Conservation (phyloP, 805 yeast genomes). For the Metschnikowia drakensbergensis region DNA sequence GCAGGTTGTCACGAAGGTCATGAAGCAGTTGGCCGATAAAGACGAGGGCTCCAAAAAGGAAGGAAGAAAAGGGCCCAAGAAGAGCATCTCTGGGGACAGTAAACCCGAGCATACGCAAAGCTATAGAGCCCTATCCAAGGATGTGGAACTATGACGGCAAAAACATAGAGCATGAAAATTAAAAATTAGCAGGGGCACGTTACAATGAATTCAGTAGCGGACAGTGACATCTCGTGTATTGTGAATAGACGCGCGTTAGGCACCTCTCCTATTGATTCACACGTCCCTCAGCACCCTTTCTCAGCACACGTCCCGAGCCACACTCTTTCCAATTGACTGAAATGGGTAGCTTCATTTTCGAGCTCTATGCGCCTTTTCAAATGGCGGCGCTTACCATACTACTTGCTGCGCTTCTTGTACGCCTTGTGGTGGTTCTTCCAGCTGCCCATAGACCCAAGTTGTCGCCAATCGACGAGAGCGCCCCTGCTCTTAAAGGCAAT, state of each 20-base stretch:
- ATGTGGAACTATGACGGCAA: constrained; percentile 10
- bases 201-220: no score
- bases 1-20: constrained; percentile 47
- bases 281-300: neutral
- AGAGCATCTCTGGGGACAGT: neutral
- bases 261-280: neutral
- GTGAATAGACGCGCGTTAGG: no score
- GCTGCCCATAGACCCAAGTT: constrained; percentile 4
- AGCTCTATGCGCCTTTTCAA: neutral
- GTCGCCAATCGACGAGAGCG: neutral
- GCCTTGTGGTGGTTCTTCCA: constrained; percentile 12
- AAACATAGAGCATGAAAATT: neutral
- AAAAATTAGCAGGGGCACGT: no score
- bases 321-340: no score
- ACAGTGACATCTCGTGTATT: no score
- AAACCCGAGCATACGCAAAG: constrained; percentile 2
- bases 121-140: constrained; percentile 13
- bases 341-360: neutral
- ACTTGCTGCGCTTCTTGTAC: constrained; percentile 3
- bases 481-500: neutral
- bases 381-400: neutral
- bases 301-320: neutral
- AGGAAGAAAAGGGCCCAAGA: neutral
- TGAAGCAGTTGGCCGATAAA: constrained; percentile 49
- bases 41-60: constrained; percentile 19